Base-by-base conservation (phyloP, 139 green algal species). In the Marvania coccoides region DNA sequence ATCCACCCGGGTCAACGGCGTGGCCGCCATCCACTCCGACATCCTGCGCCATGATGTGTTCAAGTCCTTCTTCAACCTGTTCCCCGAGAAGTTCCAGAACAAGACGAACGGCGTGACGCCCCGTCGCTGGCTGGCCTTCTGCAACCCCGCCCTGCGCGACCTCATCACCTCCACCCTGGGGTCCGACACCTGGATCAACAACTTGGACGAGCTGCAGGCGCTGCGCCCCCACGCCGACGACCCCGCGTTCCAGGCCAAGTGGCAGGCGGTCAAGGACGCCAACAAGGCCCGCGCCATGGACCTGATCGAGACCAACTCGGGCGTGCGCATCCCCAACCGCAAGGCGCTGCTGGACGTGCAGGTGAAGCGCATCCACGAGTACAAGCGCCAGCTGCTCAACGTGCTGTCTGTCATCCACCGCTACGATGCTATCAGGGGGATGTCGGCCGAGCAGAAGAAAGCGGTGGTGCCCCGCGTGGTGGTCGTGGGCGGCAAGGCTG, bases 301-400 rank as follows among this genome's bases (percentile, higher is more conserved):
- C 9, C 75, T 88, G 39, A 89, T 98, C 53, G 82, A 88, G 70
- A 47, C 75, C 35, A 37, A 85, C 26, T 85, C 85, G 46, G 93
- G 89, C 8, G 79, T 90, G 9, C 63, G 78, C 31, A 59, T 98
- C 38, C 74, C 82, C 26, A 73, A 82, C 64, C 75, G 72, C 29
- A 47, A 90, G n/a, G 81, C 89, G 4, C 74, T 98, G 72, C 93
- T 97, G 67, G 93, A 98, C 73, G 85, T 98, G 64, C 91, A 96
- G 70, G 79, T 85, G 45, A 98, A 99, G 83, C 87, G 94, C 61
- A 98, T 99, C 65, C 93, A 98, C 80, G 93, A 99, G 85, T 99
- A 99, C 88, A 99, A 99, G 90, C 82, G 94, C 53, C 94, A 99
- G 88, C 79, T 92, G 69, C 67, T 97, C 31, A 97, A 97, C 72